A percentile compares a stretch with the other conserved stretches of the same genome.
Conservation (phyloP, 2,329 filamentous ascomycete species). For the Ilyonectria destructans region DNA sequence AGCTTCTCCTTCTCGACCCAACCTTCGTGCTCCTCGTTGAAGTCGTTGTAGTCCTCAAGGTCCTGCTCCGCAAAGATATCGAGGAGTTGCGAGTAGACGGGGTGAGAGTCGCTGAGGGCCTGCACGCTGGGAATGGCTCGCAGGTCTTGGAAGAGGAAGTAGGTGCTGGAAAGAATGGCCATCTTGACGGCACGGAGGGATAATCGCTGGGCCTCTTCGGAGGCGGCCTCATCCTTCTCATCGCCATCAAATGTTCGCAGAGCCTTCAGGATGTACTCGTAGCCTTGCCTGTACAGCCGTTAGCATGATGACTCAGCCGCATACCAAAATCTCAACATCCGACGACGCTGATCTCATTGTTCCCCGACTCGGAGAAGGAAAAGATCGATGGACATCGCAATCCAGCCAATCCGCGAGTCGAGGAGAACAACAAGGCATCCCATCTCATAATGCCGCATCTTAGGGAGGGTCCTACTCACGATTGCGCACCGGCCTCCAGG, state of each 20-base stretch:
- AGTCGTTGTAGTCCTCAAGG: constrained; percentile 95
- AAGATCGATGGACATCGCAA: neutral
- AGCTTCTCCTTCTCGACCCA: constrained; percentile 85
- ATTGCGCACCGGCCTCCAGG: constrained; percentile 81
- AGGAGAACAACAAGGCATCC: neutral
- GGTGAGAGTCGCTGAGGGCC: constrained; percentile 87
- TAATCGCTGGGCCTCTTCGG: constrained; percentile 73
- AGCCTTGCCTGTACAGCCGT: constrained; percentile 67
- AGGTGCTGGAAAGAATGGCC: constrained; percentile 67
- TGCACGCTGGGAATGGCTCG: constrained; percentile 88
- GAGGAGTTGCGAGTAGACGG: constrained; percentile 90
- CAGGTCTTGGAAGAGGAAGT: constrained; percentile 85
- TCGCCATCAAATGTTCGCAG: constrained; percentile 73
- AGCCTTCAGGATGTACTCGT: constrained; percentile 78
- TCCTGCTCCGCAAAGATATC: constrained; percentile 96
- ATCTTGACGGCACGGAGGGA: constrained; percentile 72
- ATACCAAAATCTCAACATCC: neutral
- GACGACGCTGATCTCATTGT: constrained; percentile 1
- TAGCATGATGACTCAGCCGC: constrained; percentile 33
- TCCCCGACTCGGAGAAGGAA: neutral
- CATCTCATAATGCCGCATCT: constrained; percentile 11
- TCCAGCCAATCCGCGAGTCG: neutral
- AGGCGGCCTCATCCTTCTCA: constrained; percentile 69
- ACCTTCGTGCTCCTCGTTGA: constrained; percentile 90
- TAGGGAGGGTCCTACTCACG: constrained; percentile 67